Evolutionary conservation across 495 filamentous ascomycete species (phyloP).

Genomic region (Friedmanniomyces simplex): DNA sequence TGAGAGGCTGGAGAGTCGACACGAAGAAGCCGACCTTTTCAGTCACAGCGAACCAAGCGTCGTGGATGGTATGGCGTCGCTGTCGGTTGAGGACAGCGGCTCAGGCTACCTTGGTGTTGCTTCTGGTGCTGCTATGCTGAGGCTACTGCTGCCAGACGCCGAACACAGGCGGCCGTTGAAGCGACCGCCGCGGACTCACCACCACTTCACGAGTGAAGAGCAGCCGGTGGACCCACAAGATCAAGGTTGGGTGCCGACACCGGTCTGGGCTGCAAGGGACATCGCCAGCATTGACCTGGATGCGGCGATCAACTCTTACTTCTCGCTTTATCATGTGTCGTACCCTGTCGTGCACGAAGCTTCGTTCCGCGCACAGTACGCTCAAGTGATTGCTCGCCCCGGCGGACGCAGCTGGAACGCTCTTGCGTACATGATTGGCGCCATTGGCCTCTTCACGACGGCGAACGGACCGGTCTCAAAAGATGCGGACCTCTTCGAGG

Average conservation of each 20-base stretch:
- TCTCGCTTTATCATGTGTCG: constrained; percentile 10
- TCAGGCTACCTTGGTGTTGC: constrained; percentile 29
- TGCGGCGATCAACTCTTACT: constrained; percentile 13
- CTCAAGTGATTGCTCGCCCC: constrained; percentile 1
- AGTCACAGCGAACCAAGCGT: not conserved
- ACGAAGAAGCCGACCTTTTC: not conserved
- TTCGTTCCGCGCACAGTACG: constrained; percentile 14
- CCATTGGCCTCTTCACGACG: constrained; percentile 9
- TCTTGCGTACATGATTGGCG: constrained; percentile 8
- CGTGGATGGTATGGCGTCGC: constrained; percentile 30
- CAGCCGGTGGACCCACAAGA: not conserved
- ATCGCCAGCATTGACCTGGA: constrained; percentile 6
- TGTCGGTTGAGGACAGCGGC: constrained; percentile 24
- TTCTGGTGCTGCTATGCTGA: constrained; percentile 1
- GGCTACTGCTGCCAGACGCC: constrained; percentile 4
- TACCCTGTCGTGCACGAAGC: constrained; percentile 15
- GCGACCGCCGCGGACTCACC: not conserved
- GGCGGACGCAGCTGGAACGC: constrained; percentile 3
- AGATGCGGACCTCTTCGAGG: constrained; percentile 8
- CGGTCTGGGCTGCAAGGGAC: not conserved
- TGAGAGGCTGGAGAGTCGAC: not conserved
- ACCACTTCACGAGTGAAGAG: not conserved
- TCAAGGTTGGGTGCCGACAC: constrained; percentile 6
- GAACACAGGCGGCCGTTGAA: not conserved
- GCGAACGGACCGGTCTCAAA: not conserved